Percentiles rank a stretch among this genome's conserved stretches.
phyloP scores from a whole-genome alignment of 2,329 filamentous ascomycete genomes.

The Claviceps paspali region DNA sequence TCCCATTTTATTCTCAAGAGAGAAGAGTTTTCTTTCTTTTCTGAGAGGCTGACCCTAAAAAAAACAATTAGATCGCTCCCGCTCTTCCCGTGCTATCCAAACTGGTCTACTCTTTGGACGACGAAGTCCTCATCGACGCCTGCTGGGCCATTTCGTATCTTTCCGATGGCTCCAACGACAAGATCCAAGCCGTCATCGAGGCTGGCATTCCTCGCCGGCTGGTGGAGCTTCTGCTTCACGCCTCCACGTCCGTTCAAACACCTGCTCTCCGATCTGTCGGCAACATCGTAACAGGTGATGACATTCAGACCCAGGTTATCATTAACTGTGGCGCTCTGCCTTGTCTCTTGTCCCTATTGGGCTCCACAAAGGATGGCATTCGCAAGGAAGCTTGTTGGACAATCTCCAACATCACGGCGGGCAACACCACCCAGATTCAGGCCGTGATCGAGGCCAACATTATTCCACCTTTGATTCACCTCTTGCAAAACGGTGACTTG shows the following conservation, averaged over 20 bases:
- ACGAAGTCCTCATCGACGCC: conserved; percentile 95
- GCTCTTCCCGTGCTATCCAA: conserved; percentile 91
- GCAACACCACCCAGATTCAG: conserved; percentile 96
- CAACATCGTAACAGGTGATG: conserved; percentile 97
- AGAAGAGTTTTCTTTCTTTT: background rate
- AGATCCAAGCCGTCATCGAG: conserved; percentile 98
- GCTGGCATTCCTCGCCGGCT: conserved; percentile 91
- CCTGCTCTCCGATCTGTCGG: conserved; percentile 92
- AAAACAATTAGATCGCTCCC: conserved; percentile 78
- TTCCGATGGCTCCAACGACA: conserved; percentile 95
- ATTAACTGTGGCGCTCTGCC: conserved; percentile 94
- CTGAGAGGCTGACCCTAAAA: background rate
- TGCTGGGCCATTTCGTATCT: conserved; percentile 99
- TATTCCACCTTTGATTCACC: conserved; percentile 87
- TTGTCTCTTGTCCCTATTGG: conserved; percentile 81
- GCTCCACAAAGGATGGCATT: conserved; percentile 96
- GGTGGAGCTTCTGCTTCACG: conserved; percentile 94
- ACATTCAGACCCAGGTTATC: conserved; percentile 97
- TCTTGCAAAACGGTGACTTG: conserved; percentile 90
- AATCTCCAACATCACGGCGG: conserved; percentile 96
- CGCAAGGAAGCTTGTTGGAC: conserved; percentile 99
- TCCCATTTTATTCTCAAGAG: background rate
- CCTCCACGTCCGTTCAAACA: conserved; percentile 94
- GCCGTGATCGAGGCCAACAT: conserved; percentile 93
- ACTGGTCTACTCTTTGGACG: conserved; percentile 94